Base-by-base conservation (phyloP, 179 eudicot genomes). In the Beta lomatogona region DNA sequence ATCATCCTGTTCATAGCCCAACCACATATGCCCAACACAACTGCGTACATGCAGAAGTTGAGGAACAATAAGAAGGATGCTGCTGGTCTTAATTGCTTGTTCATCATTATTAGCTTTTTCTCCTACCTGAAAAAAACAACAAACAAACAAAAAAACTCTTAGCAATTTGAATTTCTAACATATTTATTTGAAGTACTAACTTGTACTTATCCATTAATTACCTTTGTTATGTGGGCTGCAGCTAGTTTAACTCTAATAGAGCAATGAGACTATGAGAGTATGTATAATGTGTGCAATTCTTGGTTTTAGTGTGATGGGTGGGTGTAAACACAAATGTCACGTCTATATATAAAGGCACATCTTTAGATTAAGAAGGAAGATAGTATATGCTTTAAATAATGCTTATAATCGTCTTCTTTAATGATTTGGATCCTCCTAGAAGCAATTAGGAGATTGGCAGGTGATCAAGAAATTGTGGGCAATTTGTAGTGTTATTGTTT, bases 21-120 rank as follows among this genome's bases (percentile, higher is more conserved):
- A 41, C 91, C 94, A 70, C 88, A 87, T 18, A 94, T 88, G 82
- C 94, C 92, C 48, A 93, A 70, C 65, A 94, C 88, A 5, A 92
- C 85, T 13, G 77, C 92, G 72, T 83, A 94, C 97, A 94, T 93
- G 89, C 92, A 91, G 75, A 94, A 94, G 82, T 94, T 94, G 71
- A 94, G 93, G 75, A 87, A 79, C 87, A 94, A 81, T 76, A 94
- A 91, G 59, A 90, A 73, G 1, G 88, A 41, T 22, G 96, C 93
- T 46, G 84, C 88, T 28, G 91, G 89, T 77, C 89, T 89, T 76
- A 93, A 60, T 74, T 83, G 84, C 69, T 80, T 83, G 57, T 85
- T 85, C 0, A 88, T 94, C 98, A 94, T 93, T 60, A 15, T 83
- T 64, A 14, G 19, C 71, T 60, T 13, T 55, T 73, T 12, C 21